A percentile compares a stretch with the other conserved stretches of the same genome.
Evolutionary conservation across 768 basidiomycete species (phyloP).

Genomic region (Kwoniella shandongensis): DNA sequence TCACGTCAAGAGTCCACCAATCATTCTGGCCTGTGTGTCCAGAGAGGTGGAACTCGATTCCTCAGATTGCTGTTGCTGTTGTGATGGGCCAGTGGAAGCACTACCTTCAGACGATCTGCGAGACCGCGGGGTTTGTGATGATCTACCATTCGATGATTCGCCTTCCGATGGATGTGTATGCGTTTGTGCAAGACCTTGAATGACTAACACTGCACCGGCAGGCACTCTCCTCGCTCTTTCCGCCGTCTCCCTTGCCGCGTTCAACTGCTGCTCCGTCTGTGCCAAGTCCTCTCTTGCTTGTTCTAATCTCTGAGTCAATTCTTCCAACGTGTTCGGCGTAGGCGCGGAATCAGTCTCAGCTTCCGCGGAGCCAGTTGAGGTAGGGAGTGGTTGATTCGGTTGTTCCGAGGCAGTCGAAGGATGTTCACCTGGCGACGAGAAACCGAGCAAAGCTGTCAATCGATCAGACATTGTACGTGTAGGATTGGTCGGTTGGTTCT

Average conservation of each 20-base stretch:
- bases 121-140: background rate
- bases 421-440: slow-evolving; percentile 20
- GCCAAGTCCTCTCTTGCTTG: slow-evolving; percentile 17
- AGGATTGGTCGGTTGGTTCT: background rate
- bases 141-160: background rate
- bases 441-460: slow-evolving; percentile 29
- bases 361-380: background rate
- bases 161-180: background rate
- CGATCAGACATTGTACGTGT: slow-evolving; percentile 22
- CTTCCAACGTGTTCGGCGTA: slow-evolving; percentile 10
- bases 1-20: slow-evolving; percentile 42
- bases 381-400: background rate
- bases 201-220: slow-evolving; percentile 39
- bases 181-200: slow-evolving; percentile 45
- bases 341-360: slow-evolving; percentile 1
- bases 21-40: slow-evolving; percentile 42
- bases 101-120: slow-evolving; percentile 19
- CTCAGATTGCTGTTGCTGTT: slow-evolving; percentile 5
- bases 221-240: slow-evolving; percentile 11
- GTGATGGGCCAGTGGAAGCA: background rate
- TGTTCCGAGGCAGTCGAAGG: background rate
- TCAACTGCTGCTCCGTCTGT: slow-evolving; percentile 12
- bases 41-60: slow-evolving; percentile 18
- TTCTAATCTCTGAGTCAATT: slow-evolving; percentile 9
- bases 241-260: slow-evolving; percentile 6